Evolutionary conservation across 2,329 filamentous ascomycete genomes (phyloP), one percentile per base, ranked within the genome.

Genomic region (Fusarium sp.): DNA sequence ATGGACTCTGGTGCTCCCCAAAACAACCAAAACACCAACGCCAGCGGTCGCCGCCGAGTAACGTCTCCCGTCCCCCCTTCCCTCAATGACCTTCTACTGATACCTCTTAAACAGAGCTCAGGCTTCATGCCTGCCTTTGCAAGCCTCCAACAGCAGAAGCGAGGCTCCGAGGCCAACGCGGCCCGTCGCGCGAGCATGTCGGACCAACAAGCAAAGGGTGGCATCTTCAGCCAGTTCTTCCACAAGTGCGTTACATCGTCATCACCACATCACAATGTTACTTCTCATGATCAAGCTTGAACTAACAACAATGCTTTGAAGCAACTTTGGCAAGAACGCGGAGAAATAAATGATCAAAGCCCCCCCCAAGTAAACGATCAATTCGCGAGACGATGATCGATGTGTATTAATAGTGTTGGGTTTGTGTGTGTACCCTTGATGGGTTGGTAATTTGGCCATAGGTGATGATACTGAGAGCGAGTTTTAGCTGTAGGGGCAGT

Each of bases 221-320:
- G 88, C 45, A 81, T 90, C 71, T 82, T 90, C 61, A 87, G 87
- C 63, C 83, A 85, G 70, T 85, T 90, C 82, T 91, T 89, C 87
- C 85, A 89, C 74, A 89, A 86, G 89, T 90, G 80, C 62, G 87
- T 42, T 34, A 6, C 20, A 22, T 45, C 40, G 20, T 77, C 14
- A 56, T 27, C 16, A 13, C 56, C 58, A 20, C 40, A 57, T 27
- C n/a, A 20, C 14, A 5, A 57, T 11, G 14, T 27, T 22, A 38
- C 35, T 52, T 52, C 4, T n/a, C 22, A 38, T 20, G 27, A n/a
- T 9, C 3, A 24, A 11, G 34, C 34, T 2, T 47, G 6, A 10
- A 20, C 60, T 71, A 71, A 70, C 66, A 45, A 34, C 13, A 14
- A 47, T 22, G 29, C 2, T 14, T 4, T 16, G 4, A 13, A 83